A percentile compares a stretch with the other conserved stretches of the same genome.
Evolutionary conservation across 805 yeast genomes (phyloP).

Genomic region (Myxozyma melibiosi): DNA sequence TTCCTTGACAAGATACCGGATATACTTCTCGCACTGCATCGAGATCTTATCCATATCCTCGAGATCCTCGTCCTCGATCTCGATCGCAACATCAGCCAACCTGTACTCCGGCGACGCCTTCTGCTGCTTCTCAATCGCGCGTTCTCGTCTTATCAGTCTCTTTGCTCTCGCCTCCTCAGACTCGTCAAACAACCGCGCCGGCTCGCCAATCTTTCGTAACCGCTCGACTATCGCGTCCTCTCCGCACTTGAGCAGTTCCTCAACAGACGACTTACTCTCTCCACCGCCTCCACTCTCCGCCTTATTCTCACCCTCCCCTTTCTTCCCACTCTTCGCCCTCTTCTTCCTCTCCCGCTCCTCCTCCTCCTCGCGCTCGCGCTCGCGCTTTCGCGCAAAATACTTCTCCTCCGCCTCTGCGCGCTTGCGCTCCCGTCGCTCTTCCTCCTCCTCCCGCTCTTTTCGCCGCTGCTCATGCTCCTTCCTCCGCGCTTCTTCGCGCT

Average conservation of each 20-base stretch:
- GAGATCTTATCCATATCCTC: constrained; percentile 42
- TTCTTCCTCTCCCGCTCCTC: constrained; percentile 29
- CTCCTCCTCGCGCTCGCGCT: constrained; percentile 30
- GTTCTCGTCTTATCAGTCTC: constrained; percentile 33
- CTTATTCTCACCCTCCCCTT: constrained; percentile 11
- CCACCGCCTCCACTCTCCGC: neutral
- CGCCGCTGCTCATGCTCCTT: constrained; percentile 39
- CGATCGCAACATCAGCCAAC: constrained; percentile 38
- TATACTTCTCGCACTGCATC: constrained; percentile 51
- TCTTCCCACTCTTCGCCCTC: constrained; percentile 34
- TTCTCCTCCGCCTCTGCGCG: constrained; percentile 33
- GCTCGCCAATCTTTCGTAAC: constrained; percentile 38
- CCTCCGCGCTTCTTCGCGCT: constrained; percentile 23
- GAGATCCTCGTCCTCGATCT: constrained; percentile 43
- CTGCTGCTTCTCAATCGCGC: constrained; percentile 28
- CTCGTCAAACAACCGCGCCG: constrained; percentile 36
- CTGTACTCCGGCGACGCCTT: constrained; percentile 33
- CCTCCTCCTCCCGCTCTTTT: constrained; percentile 37
- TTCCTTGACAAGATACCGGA: constrained; percentile 49
- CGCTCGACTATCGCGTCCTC: constrained; percentile 39
- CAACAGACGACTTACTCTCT: neutral
- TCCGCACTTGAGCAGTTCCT: neutral
- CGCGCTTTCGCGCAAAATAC: constrained; percentile 33
- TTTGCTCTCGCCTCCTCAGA: constrained; percentile 26
- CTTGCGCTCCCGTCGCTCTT: constrained; percentile 33